A percentile compares a stretch with the other conserved stretches of the same genome.
Evolutionary conservation across 2,329 filamentous ascomycete species (phyloP).

Genomic region (Colletotrichum costaricense): DNA sequence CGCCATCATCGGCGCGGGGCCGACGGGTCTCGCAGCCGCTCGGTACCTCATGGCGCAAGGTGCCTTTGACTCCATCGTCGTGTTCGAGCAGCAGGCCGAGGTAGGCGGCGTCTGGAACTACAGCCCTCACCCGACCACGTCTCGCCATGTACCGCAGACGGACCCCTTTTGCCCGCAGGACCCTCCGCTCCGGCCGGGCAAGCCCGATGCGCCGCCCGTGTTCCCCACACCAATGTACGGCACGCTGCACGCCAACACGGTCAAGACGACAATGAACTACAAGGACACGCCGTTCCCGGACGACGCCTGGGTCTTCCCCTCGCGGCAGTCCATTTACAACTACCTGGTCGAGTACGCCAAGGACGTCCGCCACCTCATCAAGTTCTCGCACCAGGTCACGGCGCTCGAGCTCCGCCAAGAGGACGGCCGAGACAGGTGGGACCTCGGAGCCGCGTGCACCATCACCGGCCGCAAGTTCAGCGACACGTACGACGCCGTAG

Average conservation of each 20-base stretch:
- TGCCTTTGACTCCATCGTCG: conserved; percentile 73
- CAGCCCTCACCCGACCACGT: conserved; percentile 60
- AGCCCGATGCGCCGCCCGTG: conserved; percentile 56
- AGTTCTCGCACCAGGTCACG: conserved; percentile 78
- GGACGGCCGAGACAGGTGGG: conserved; percentile 66
- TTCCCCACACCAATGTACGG: conserved; percentile 91
- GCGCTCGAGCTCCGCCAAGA: conserved; percentile 56
- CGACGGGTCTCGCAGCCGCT: conserved; percentile 80
- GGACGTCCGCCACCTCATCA: conserved; percentile 74
- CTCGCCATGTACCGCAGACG: conserved; percentile 74
- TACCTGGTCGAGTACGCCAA: conserved; percentile 81
- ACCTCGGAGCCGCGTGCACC: conserved; percentile 65
- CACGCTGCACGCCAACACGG: conserved; percentile 87
- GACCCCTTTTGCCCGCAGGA: conserved; percentile 72
- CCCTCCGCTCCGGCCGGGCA: conserved; percentile 64
- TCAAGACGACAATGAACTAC: conserved; percentile 83
- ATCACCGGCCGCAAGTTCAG: conserved; percentile 51
- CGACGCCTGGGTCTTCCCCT: conserved; percentile 78
- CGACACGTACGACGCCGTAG: conserved; percentile 77
- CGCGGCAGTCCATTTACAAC: conserved; percentile 74
- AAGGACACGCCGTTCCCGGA: conserved; percentile 75
- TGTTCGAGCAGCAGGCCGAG: conserved; percentile 84
- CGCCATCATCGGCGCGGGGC: conserved; percentile 86
- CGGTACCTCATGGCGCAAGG: conserved; percentile 82
- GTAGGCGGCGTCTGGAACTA: conserved; percentile 92